Percentiles rank a stretch among this genome's conserved stretches.
phyloP scores from a whole-genome alignment of 306 rosid genomes.

The Hippophae gyantsensis region DNA sequence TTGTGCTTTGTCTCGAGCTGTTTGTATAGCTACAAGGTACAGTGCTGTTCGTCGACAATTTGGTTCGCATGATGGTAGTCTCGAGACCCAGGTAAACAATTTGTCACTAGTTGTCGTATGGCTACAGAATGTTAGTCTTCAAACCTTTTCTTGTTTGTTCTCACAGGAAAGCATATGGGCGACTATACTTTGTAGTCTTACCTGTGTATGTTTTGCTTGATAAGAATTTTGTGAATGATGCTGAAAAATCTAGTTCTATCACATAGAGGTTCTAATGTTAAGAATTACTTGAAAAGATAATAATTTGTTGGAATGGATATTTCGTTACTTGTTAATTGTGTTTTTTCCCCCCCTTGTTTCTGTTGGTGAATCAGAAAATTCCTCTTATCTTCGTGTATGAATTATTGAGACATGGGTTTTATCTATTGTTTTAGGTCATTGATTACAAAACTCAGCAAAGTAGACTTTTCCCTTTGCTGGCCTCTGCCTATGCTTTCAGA shows the following conservation, averaged over 20 bases:
- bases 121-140: not conserved
- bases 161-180: too few relatives aligned
- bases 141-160: constrained; percentile 3
- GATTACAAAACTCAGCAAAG: constrained; percentile 94
- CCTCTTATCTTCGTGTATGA: not conserved
- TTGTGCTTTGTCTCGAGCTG: constrained; percentile 78
- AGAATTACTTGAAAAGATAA: not conserved
- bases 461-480: constrained; percentile 95
- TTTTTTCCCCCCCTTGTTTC: not conserved
- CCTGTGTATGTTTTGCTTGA: not conserved
- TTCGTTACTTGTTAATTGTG: not conserved
- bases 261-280: not conserved
- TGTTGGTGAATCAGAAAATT: not conserved
- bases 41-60: constrained; percentile 96
- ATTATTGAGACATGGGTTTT: constrained; percentile 4
- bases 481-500: constrained; percentile 96
- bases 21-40: constrained; percentile 94
- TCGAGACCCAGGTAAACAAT: constrained; percentile 68
- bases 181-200: too few relatives aligned
- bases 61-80: constrained; percentile 61
- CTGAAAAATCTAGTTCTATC: constrained; percentile 1
- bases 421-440: constrained; percentile 55
- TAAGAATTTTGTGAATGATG: not conserved
- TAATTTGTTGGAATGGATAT: not conserved
- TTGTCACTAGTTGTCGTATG: not conserved